Conservation (phyloP, 108 stramenopile genomes). For the Fragilaria radians region DNA sequence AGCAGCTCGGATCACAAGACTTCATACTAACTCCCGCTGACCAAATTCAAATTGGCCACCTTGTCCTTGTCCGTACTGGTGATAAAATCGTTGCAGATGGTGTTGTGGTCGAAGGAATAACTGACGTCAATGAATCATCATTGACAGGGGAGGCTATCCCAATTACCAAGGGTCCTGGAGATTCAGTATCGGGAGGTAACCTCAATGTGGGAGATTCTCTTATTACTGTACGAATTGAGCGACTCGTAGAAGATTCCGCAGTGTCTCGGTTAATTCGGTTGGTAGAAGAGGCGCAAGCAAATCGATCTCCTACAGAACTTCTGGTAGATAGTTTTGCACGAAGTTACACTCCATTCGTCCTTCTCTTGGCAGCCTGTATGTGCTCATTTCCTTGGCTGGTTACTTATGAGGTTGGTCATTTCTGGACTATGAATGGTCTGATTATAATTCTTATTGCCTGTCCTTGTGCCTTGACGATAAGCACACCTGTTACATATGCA, state of each 20-base stretch:
- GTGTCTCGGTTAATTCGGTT: constrained; percentile 70
- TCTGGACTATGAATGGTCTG: constrained; percentile 70
- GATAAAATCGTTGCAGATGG: constrained; percentile 91
- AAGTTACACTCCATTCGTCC: constrained; percentile 76
- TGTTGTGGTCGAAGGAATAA: constrained; percentile 62
- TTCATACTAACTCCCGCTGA: constrained; percentile 68
- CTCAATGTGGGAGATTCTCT: constrained; percentile 39
- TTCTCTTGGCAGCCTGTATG: constrained; percentile 59
- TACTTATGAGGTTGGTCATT: constrained; percentile 50
- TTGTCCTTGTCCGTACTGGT: constrained; percentile 83
- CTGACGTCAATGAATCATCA: constrained; percentile 80
- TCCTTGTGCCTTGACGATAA: constrained; percentile 58
- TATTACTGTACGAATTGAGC: constrained; percentile 32
- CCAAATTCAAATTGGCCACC: constrained; percentile 59
- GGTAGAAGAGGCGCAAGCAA: constrained; percentile 77
- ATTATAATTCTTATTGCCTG: constrained; percentile 87
- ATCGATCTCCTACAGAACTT: constrained; percentile 72
- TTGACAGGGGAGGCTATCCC: constrained; percentile 79
- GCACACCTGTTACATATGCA: constrained; percentile 83
- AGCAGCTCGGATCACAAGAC: constrained; percentile 36
- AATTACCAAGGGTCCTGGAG: constrained; percentile 42
- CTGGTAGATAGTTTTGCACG: constrained; percentile 70
- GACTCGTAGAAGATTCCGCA: constrained; percentile 50
- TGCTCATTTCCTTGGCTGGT: constrained; percentile 75
- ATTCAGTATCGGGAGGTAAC: constrained; percentile 59